Evolutionary conservation across 768 basidiomycete genomes (phyloP).

Genomic region (Boletus vermiculosoides): DNA sequence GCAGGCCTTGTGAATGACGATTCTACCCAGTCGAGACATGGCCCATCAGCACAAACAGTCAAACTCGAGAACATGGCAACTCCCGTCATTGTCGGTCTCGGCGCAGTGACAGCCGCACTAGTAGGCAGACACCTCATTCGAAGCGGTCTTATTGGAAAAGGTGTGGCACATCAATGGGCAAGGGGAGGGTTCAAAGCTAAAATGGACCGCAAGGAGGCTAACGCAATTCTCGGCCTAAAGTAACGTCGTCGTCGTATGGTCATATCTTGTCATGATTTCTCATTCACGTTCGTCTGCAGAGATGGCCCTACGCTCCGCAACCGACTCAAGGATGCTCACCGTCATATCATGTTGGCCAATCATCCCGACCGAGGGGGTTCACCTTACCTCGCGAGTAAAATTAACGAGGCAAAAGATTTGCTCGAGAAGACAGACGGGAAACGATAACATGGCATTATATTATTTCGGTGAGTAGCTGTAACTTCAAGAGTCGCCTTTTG

Average conservation of each 20-base stretch:
- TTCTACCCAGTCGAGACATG: too few relatives aligned
- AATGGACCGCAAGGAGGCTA: slow-evolving; percentile 96
- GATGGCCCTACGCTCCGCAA: slow-evolving; percentile 76
- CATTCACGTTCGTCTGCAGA: slow-evolving; percentile 41
- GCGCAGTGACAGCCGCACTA: slow-evolving; percentile 73
- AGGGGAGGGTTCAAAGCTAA: slow-evolving; percentile 94
- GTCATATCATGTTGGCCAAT: slow-evolving; percentile 96
- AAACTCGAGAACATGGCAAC: slow-evolving; percentile 58
- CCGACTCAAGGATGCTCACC: slow-evolving; percentile 91
- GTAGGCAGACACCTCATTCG: slow-evolving; percentile 71
- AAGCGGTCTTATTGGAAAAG: slow-evolving; percentile 56
- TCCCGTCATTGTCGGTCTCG: slow-evolving; percentile 71
- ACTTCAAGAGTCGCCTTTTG: neutral
- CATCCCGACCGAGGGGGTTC: slow-evolving; percentile 98
- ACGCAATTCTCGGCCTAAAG: slow-evolving; percentile 90
- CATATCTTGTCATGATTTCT: neutral
- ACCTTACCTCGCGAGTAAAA: slow-evolving; percentile 98
- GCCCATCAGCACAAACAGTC: too few relatives aligned
- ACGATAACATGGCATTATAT: slow-evolving; percentile 18
- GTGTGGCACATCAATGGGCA: slow-evolving; percentile 75
- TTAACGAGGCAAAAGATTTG: slow-evolving; percentile 96
- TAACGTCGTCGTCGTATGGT: slow-evolving; percentile 34
- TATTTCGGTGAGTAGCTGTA: slow-evolving; percentile 7
- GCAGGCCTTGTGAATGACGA: too few relatives aligned
- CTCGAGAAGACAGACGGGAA: slow-evolving; percentile 76